Evolutionary conservation across 371 early-diverging fungal genomes (phyloP).

Genomic region (Capillidium heterosporum): DNA sequence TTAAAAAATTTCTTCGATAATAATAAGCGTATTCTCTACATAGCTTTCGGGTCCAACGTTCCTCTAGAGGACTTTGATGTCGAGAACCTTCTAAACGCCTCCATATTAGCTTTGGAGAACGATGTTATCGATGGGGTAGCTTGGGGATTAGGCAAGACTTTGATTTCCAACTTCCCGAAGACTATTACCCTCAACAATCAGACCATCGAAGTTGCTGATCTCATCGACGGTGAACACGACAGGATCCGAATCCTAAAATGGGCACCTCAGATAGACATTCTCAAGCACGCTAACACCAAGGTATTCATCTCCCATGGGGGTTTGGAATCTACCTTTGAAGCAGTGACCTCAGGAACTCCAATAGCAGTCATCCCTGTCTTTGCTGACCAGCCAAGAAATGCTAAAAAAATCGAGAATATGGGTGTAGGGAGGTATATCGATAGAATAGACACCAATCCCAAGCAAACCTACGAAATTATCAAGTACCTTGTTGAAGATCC

Average conservation of each 20-base stretch:
- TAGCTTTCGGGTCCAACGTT: not conserved
- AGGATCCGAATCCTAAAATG: not conserved
- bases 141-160: slow-evolving; percentile 4
- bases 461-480: not conserved
- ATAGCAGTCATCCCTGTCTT: slow-evolving; percentile 4
- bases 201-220: not conserved
- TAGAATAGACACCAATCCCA: not conserved
- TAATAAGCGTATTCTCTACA: not conserved
- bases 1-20: not conserved
- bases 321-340: slow-evolving; percentile 3
- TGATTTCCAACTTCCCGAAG: not conserved
- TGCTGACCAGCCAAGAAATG: slow-evolving; percentile 5
- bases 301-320: slow-evolving; percentile 7
- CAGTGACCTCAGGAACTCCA: slow-evolving; percentile 1
- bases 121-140: slow-evolving; percentile 1
- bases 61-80: not conserved
- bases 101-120: not conserved
- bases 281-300: not conserved
- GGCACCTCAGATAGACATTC: slow-evolving; percentile 4
- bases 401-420: not conserved
- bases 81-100: not conserved
- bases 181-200: not conserved
- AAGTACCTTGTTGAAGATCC: not conserved
- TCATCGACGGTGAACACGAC: not conserved
- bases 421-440: not conserved